Percentiles rank a stretch among this genome's conserved stretches.
Conservation (phyloP, 768 basidiomycete species). For the Artomyces pyxidatus region DNA sequence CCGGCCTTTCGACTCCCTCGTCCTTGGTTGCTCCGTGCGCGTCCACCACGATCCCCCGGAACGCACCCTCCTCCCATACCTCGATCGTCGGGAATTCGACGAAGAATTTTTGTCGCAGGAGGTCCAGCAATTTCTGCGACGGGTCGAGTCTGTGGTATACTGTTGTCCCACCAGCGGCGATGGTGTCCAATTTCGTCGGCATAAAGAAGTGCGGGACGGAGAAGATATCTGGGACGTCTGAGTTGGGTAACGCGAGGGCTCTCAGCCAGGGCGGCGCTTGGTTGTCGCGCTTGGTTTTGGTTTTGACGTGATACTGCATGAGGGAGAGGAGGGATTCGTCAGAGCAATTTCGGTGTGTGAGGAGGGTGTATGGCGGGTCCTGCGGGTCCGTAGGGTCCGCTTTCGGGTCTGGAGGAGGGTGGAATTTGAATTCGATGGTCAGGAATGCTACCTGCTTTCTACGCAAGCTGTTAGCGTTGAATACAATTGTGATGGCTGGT, state of each 20-base stretch:
- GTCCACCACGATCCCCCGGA: constrained; percentile 53
- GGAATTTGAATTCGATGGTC: constrained; percentile 67
- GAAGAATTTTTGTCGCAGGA: constrained; percentile 57
- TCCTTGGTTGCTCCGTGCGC: constrained; percentile 36
- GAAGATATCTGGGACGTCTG: constrained; percentile 50
- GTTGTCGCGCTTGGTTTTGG: constrained; percentile 38
- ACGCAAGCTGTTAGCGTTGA: constrained; percentile 1
- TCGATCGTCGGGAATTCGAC: constrained; percentile 83
- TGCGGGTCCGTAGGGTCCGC: constrained; percentile 28
- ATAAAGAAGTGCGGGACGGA: constrained; percentile 54
- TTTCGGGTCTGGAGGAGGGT: constrained; percentile 42
- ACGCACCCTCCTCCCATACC: constrained; percentile 55
- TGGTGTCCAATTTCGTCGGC: constrained; percentile 32
- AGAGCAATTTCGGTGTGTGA: constrained; percentile 59
- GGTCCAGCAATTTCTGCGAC: constrained; percentile 33
- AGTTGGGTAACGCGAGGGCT: constrained; percentile 41
- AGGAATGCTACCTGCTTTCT: constrained; percentile 64
- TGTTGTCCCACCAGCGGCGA: constrained; percentile 7
- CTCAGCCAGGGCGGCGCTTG: constrained; percentile 47
- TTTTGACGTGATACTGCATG: constrained; percentile 39
- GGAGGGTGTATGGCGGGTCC: constrained; percentile 37
- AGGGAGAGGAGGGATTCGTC: constrained; percentile 41
- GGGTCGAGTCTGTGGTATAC: constrained; percentile 55
- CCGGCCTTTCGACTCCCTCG: constrained; percentile 26
- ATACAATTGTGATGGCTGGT: constrained; percentile 2